Conservation (phyloP, 2,329 filamentous ascomycete species). For the Calonectria pseudoreteaudii region DNA sequence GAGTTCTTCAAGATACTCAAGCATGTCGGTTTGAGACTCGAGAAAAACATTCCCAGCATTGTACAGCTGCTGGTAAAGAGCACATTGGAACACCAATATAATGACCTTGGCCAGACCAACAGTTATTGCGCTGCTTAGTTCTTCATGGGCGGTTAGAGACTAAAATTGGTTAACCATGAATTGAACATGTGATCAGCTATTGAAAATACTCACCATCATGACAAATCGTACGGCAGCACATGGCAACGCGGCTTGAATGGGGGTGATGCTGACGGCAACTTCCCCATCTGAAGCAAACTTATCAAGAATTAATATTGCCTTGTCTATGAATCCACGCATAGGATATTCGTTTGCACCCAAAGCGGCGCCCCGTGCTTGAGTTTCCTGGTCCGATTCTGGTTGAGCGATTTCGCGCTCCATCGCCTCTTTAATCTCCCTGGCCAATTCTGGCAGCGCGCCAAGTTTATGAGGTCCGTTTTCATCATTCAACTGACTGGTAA, state of each 20-base stretch:
- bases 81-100: neutral
- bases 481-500: neutral
- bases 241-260: conserved; percentile 14
- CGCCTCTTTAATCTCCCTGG: neutral
- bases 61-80: neutral
- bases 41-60: neutral
- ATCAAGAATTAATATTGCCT: too few species aligned
- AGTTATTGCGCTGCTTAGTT: neutral
- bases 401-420: neutral
- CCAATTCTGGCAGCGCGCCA: neutral
- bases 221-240: conserved; percentile 19
- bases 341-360: neutral
- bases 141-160: neutral
- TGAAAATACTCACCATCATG: neutral
- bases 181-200: too few species aligned
- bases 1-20: conserved; percentile 41
- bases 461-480: neutral
- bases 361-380: neutral
- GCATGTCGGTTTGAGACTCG: neutral
- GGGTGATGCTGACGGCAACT: conserved; percentile 2
- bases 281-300: conserved; percentile 15
- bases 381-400: neutral
- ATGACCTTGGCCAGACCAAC: neutral
- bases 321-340: neutral
- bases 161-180: neutral